These are phyloP conservation scores for Coniochaeta sp. DNA, from an alignment of 2,329 filamentous ascomycete species.

Conservation along the genomic window DNA sequence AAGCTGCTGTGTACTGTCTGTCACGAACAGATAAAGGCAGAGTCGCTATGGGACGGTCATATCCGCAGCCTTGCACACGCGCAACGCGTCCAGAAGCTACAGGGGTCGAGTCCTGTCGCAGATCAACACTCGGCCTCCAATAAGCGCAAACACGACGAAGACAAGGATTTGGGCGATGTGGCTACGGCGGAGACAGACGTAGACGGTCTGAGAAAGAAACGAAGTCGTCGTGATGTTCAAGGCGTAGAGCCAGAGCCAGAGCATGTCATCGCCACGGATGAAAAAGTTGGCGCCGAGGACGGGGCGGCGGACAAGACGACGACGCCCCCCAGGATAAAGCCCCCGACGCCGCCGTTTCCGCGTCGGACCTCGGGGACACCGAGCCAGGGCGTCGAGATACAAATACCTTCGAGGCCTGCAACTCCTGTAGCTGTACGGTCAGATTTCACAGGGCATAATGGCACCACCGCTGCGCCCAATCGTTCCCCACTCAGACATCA, in stretches of 20 bases:
- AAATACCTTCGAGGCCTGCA: constrained; percentile 57
- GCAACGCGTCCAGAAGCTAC: constrained; percentile 22
- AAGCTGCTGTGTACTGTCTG: constrained; percentile 63
- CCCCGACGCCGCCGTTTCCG: constrained; percentile 30
- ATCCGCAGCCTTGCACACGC: constrained; percentile 40
- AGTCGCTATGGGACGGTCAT: constrained; percentile 61
- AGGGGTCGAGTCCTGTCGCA: constrained; percentile 4
- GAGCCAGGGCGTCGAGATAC: constrained; percentile 49
- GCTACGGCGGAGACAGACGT: constrained; percentile 13
- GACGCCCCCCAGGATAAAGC: constrained; percentile 6
- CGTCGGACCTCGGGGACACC: constrained; percentile 46
- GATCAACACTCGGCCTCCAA: constrained; percentile 8
- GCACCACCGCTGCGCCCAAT: constrained; percentile 12
- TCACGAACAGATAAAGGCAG: constrained; percentile 55
- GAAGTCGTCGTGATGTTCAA: constrained; percentile 31
- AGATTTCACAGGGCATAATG: constrained; percentile 3
- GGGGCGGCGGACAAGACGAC: constrained; percentile 9
- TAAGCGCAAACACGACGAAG: constrained; percentile 19
- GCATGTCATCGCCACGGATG: background rate
- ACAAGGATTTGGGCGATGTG: constrained; percentile 26
- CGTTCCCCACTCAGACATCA: constrained; percentile 30
- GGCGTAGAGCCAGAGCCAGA: constrained; percentile 6
- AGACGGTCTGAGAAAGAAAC: constrained; percentile 32
- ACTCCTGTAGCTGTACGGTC: constrained; percentile 41
- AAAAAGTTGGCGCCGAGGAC: background rate